Evolutionary conservation across 1,139 yeast species (phyloP).

Genomic region (Hansenula lynferdii): DNA sequence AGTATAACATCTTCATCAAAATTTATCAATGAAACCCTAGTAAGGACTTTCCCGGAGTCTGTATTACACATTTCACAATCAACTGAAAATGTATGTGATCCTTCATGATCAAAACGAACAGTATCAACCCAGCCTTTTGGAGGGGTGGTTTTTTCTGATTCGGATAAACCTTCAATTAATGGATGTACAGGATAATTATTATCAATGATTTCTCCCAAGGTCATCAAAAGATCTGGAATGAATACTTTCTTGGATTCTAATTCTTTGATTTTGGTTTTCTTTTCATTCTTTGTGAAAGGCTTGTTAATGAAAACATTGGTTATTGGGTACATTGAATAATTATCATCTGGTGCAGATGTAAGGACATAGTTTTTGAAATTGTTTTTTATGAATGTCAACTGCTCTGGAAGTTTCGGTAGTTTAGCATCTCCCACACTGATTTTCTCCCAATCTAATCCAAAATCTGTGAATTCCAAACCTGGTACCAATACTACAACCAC

Average conservation of each 20-base stretch:
- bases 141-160: conserved; percentile 10
- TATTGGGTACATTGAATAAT: conserved; percentile 50
- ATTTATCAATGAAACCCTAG: conserved; percentile 74
- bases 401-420: conserved; percentile 21
- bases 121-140: conserved; percentile 56
- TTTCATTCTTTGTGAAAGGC: conserved; percentile 53
- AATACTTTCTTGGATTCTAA: conserved; percentile 37
- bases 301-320: conserved; percentile 50
- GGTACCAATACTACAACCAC: conserved; percentile 64
- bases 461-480: conserved; percentile 50
- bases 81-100: conserved; percentile 65
- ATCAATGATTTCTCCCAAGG: conserved; percentile 37
- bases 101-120: conserved; percentile 41
- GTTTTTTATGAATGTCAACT: conserved; percentile 33
- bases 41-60: conserved; percentile 55
- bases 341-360: conserved; percentile 24
- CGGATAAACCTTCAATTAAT: conserved; percentile 18
- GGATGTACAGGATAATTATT: conserved; percentile 62
- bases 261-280: conserved; percentile 32
- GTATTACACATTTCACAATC: conserved; percentile 94
- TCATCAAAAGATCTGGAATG: conserved; percentile 49
- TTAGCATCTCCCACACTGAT: conserved; percentile 4
- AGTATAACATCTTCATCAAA: conserved; percentile 53
- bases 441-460: conserved; percentile 26
- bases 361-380: conserved; percentile 40